These are phyloP conservation scores for Fusarium ambrosium DNA, from an alignment of 2,329 filamentous ascomycete species.

Conservation along the genomic window DNA sequence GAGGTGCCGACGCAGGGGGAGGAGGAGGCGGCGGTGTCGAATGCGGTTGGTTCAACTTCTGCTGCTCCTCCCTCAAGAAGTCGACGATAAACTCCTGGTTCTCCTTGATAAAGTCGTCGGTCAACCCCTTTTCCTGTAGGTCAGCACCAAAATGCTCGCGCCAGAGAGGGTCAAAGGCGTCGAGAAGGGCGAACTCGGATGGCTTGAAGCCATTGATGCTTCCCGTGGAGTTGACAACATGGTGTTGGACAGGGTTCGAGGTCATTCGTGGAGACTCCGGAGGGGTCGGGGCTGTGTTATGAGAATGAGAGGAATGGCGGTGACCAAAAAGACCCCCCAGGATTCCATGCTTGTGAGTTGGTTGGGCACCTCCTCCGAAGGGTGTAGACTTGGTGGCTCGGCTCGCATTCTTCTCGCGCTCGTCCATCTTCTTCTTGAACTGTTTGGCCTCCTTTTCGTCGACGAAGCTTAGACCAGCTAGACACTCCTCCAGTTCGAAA, in stretches of 20 bases:
- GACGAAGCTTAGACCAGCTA: conserved; percentile 90
- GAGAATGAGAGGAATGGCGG: conserved; percentile 68
- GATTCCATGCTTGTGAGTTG: conserved; percentile 59
- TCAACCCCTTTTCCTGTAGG: conserved; percentile 72
- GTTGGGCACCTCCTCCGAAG: conserved; percentile 70
- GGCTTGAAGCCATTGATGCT: conserved; percentile 61
- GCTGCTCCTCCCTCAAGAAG: conserved; percentile 71
- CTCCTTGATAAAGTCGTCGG: conserved; percentile 75
- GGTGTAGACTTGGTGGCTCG: conserved; percentile 86
- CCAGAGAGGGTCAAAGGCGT: conserved; percentile 75
- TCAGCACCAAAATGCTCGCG: conserved; percentile 76
- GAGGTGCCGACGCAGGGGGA: conserved; percentile 41
- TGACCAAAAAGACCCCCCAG: conserved; percentile 75
- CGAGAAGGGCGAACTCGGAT: conserved; percentile 70
- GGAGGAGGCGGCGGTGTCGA: conserved; percentile 45
- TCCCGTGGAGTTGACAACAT: conserved; percentile 58
- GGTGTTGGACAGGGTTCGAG: conserved; percentile 52
- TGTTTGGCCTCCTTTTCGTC: conserved; percentile 98
- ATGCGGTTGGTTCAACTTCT: conserved; percentile 49
- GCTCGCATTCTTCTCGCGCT: conserved; percentile 94
- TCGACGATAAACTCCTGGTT: conserved; percentile 78
- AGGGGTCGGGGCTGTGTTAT: conserved; percentile 68
- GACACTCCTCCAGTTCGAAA: conserved; percentile 93
- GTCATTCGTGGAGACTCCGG: conserved; percentile 68
- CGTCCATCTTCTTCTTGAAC: conserved; percentile 97